These are phyloP conservation scores for Stylonectria norvegica DNA, from an alignment of 2,329 filamentous ascomycete genomes.

Conservation along the genomic window DNA sequence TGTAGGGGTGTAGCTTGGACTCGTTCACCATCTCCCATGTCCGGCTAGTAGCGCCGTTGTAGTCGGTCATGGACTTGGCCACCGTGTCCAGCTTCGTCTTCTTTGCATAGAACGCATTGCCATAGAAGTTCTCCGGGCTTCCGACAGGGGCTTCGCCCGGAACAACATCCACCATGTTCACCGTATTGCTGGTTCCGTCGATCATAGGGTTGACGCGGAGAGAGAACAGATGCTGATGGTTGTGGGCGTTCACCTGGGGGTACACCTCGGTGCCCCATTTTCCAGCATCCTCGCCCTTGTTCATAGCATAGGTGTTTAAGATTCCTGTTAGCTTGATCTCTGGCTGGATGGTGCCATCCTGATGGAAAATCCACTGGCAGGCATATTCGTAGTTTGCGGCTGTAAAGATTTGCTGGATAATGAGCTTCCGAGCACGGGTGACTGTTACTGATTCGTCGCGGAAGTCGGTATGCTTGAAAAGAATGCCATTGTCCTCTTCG, in stretches of 20 bases:
- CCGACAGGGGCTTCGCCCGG: conserved; percentile 71
- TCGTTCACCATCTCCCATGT: conserved; percentile 92
- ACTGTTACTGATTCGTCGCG: conserved; percentile 83
- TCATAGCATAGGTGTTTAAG: conserved; percentile 84
- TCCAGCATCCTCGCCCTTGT: conserved; percentile 73
- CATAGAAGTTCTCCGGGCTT: conserved; percentile 78
- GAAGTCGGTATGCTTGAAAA: conserved; percentile 96
- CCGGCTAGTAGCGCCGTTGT: conserved; percentile 72
- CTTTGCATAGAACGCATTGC: conserved; percentile 85
- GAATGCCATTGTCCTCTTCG: conserved; percentile 85
- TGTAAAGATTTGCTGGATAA: conserved; percentile 90
- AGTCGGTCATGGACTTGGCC: conserved; percentile 69
- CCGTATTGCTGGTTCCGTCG: conserved; percentile 78
- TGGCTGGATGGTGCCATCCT: conserved; percentile 87
- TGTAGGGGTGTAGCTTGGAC: conserved; percentile 79
- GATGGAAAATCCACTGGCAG: conserved; percentile 72
- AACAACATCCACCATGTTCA: conserved; percentile 78
- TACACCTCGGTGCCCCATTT: conserved; percentile 93
- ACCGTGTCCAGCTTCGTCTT: conserved; percentile 75
- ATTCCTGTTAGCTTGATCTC: conserved; percentile 92
- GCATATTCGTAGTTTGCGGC: conserved; percentile 93
- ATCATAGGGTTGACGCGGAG: conserved; percentile 83
- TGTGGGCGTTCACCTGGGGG: conserved; percentile 86
- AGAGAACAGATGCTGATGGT: conserved; percentile 95
- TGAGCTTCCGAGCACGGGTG: conserved; percentile 78